phyloP scores from a whole-genome alignment of 2,329 filamentous ascomycete genomes.

The Xylaria polymorpha region DNA sequence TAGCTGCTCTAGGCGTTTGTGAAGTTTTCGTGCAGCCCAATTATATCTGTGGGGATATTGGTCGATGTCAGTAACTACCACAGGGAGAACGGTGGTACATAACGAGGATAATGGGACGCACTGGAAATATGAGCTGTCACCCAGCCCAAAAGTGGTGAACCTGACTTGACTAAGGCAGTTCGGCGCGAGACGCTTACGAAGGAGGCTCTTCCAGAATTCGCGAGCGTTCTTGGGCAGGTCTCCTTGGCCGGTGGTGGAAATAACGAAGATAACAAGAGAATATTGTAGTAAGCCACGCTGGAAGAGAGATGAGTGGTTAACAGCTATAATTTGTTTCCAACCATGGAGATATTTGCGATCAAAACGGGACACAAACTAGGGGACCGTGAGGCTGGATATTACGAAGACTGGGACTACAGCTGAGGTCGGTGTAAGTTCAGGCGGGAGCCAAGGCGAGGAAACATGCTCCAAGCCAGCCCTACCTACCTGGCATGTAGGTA shows the following conservation, averaged over 20 bases:
- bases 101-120: conserved; percentile 55
- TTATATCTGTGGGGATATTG: conserved; percentile 73
- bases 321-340: neutral
- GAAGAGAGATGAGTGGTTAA: conserved; percentile 17
- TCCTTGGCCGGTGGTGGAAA: conserved; percentile 95
- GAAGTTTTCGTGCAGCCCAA: conserved; percentile 88
- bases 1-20: conserved; percentile 84
- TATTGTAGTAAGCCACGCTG: conserved; percentile 64
- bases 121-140: conserved; percentile 95
- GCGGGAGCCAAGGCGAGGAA: conserved; percentile 3
- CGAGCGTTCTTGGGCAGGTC: conserved; percentile 88
- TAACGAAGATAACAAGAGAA: conserved; percentile 77
- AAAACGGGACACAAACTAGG: neutral
- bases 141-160: conserved; percentile 90
- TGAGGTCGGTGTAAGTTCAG: neutral
- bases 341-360: neutral
- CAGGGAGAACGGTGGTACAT: neutral
- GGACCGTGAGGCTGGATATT: neutral
- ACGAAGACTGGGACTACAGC: neutral
- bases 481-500: conserved; percentile 4
- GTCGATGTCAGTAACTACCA: conserved; percentile 7
- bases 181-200: conserved; percentile 80
- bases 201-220: conserved; percentile 84
- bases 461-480: neutral
- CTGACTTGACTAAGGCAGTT: conserved; percentile 74